Percentiles rank a stretch among this genome's conserved stretches.
Evolutionary conservation across 495 filamentous ascomycete species (phyloP).

Genomic region (Pyronema omphalodes): DNA sequence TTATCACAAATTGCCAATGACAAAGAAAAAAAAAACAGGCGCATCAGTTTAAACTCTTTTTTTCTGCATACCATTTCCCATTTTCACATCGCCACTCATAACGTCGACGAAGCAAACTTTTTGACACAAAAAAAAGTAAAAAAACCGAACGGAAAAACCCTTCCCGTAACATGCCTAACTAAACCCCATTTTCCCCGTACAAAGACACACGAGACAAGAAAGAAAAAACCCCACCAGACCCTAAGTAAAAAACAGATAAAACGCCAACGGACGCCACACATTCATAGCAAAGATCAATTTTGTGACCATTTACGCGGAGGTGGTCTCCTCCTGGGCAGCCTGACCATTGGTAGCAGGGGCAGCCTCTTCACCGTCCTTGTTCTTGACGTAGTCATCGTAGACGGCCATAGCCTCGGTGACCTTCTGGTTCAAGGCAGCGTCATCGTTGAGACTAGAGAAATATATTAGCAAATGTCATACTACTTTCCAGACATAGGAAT

Average conservation of each 20-base stretch:
- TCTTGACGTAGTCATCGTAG: conserved; percentile 97
- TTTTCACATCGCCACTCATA: neutral
- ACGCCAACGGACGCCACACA: conserved; percentile 4
- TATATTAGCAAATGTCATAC: conserved; percentile 15
- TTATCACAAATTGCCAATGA: neutral
- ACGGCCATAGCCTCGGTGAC: conserved; percentile 91
- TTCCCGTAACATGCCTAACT: neutral
- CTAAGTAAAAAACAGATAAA: conserved; percentile 5
- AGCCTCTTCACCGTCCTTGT: conserved; percentile 28
- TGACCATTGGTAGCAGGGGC: neutral
- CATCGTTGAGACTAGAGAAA: conserved; percentile 59
- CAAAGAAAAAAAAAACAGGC: neutral
- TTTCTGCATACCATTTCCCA: conserved; percentile 2
- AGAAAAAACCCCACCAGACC: conserved; percentile 2
- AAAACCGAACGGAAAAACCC: neutral
- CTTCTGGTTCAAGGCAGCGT: conserved; percentile 75
- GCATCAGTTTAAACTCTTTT: no score
- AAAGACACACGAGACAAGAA: neutral
- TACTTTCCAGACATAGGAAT: neutral
- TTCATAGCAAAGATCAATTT: conserved; percentile 4
- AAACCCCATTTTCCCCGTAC: neutral
- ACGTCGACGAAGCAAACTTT: neutral
- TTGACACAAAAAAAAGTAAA: neutral
- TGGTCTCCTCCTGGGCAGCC: neutral
- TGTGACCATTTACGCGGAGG: conserved; percentile 1